phyloP scores from a whole-genome alignment of 2,329 filamentous ascomycete genomes.

The Talaromyces pinophilus region DNA sequence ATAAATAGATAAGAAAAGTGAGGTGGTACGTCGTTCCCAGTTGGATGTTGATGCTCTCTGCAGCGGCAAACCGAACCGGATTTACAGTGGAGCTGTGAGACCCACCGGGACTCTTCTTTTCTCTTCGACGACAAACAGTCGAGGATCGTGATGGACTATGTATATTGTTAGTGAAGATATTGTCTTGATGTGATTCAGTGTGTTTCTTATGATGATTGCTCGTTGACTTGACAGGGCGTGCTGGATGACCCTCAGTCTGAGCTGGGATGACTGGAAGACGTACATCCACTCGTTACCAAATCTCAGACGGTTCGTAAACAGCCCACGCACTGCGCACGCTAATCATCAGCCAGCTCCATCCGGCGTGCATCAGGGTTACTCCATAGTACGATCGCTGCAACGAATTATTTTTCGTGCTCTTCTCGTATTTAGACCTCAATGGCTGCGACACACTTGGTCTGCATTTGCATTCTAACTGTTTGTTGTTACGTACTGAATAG shows the following conservation, averaged over 20 bases:
- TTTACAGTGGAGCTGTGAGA: constrained; percentile 14
- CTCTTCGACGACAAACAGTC: not conserved
- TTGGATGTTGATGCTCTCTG: not conserved
- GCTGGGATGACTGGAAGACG: not conserved
- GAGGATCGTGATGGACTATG: not conserved
- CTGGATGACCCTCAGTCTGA: not conserved
- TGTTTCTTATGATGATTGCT: not conserved
- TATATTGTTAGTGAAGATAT: too few relatives aligned
- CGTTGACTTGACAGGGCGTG: not conserved
- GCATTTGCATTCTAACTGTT: not conserved
- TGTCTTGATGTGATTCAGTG: not conserved
- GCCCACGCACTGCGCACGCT: not conserved
- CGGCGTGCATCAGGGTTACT: not conserved
- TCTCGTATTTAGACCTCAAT: not conserved
- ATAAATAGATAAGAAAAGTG: constrained; percentile 6
- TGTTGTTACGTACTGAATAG: constrained; percentile 2
- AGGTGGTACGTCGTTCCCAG: not conserved
- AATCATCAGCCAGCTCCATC: constrained; percentile 8
- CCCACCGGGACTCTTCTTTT: not conserved
- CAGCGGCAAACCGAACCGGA: constrained; percentile 13
- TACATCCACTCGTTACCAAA: not conserved
- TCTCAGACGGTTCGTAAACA: not conserved
- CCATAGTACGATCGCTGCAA: not conserved
- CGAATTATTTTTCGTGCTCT: not conserved
- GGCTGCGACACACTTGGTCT: not conserved